Percentiles rank a stretch among this genome's conserved stretches.
Conservation (phyloP, 306 rosid species). For the Glycyrrhiza uralensis region DNA sequence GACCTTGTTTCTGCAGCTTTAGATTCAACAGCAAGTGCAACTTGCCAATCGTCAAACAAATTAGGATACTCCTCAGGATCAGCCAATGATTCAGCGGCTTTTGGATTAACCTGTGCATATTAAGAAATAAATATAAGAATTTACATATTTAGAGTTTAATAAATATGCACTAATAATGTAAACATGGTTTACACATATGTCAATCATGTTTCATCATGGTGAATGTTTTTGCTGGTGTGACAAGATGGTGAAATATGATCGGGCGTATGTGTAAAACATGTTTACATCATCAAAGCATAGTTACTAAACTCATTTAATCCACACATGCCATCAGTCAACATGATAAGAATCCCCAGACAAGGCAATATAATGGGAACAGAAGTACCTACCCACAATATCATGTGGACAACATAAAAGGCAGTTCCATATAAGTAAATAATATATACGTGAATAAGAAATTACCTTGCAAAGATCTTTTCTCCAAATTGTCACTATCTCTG, state of each 20-base stretch:
- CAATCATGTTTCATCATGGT: no score
- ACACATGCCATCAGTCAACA: not conserved
- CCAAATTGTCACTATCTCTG: conserved; percentile 97
- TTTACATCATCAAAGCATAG: no score
- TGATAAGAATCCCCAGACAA: conserved; percentile 10
- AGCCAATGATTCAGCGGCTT: conserved; percentile 97
- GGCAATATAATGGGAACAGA: not conserved
- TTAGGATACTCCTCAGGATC: conserved; percentile 98
- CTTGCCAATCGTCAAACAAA: conserved; percentile 95
- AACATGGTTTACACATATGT: no score
- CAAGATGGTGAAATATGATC: no score
- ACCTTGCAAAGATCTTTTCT: conserved; percentile 93
- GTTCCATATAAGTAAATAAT: not conserved
- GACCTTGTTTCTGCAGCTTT: conserved; percentile 70
- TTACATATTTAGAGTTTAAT: no score
- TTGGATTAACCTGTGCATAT: conserved; percentile 70
- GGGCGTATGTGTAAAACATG: no score
- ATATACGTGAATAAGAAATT: conserved; percentile 19
- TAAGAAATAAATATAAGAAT: conserved; percentile 12
- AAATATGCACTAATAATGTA: no score
- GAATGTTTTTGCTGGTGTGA: no score
- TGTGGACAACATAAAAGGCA: not conserved
- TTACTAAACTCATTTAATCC: no score
- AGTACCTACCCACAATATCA: conserved; percentile 5
- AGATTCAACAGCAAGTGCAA: conserved; percentile 91